phyloP scores from a whole-genome alignment of 495 filamentous ascomycete species.

The Pseudevernia furfuracea region DNA sequence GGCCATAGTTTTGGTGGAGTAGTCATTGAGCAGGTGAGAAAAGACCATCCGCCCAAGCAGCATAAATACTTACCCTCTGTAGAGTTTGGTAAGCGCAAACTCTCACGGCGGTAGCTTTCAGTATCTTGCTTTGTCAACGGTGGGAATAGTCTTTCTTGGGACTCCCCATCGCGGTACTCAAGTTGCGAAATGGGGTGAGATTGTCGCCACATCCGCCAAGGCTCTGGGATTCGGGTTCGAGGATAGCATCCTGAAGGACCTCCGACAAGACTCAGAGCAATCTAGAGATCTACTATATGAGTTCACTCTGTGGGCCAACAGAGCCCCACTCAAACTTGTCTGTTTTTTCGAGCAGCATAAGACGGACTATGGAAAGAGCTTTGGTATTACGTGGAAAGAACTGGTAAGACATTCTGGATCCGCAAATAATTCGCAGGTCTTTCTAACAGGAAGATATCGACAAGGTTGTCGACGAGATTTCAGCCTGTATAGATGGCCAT shows the following conservation, averaged over 20 bases:
- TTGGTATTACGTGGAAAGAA: not conserved
- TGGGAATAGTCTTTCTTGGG: conserved; percentile 1
- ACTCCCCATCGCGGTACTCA: conserved; percentile 11
- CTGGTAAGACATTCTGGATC: not conserved
- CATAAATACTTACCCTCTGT: not conserved
- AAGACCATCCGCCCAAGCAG: not conserved
- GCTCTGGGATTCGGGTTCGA: not conserved
- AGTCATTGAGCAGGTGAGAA: conserved; percentile 5
- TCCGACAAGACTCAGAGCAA: conserved; percentile 6
- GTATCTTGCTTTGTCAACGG: conserved; percentile 5
- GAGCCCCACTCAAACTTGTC: conserved; percentile 1
- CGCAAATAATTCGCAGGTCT: no score
- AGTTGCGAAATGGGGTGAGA: not conserved
- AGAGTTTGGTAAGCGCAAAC: conserved; percentile 6
- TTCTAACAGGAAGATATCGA: not conserved
- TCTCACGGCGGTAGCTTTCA: not conserved
- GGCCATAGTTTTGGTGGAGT: conserved; percentile 11
- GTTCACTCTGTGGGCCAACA: conserved; percentile 9
- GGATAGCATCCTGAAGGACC: conserved; percentile 10
- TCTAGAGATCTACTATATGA: conserved; percentile 7
- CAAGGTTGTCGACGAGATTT: conserved; percentile 3
- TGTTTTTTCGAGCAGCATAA: conserved; percentile 11
- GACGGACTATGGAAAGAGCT: conserved; percentile 6
- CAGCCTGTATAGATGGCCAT: conserved; percentile 11
- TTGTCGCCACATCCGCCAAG: conserved; percentile 1